Evolutionary conservation across 1,139 yeast genomes (phyloP), one percentile per base, ranked within the genome.

Genomic region (Taphrina flavorubra): DNA sequence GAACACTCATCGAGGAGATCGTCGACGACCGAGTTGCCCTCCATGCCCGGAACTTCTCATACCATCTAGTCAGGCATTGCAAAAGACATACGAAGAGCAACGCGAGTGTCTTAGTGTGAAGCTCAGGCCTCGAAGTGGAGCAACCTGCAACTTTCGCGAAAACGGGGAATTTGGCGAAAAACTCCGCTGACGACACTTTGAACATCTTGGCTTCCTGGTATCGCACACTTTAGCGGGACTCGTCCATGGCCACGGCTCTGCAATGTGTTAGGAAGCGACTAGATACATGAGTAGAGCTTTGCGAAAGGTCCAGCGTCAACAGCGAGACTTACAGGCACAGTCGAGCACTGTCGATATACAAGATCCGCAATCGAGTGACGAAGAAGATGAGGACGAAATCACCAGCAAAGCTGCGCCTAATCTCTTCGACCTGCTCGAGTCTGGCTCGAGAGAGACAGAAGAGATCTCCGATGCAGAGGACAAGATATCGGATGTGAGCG

Each of bases 1-100:
- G 63, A 57, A 44, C 68, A 58, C 40, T 57, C 68, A 37, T 65
- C 68, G 63, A 57, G 68, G 25, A 58, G 18, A 14, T 58, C 49
- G 44, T 65, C 68, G 13, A 57, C 55, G 16, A 56, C 37, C 34
- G 63, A 56, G 36, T 65, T 53, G 40, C 58, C 42, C 58, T 53
- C 58, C 58, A 53, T 53, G 2, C 36, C 14, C 37, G 49, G 37
- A 36, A 53, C 36, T 46, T 20, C 62, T 46, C 40, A 25, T 25
- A 25, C 31, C 31, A 25, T 25, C 31, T n/a, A n/a, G n/a, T n/a
- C n/a, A n/a, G n/a, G n/a, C n/a, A n/a, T n/a, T n/a, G n/a, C n/a
- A n/a, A n/a, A n/a, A n/a, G n/a, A n/a, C n/a, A n/a, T n/a, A n/a
- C n/a, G n/a, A n/a, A n/a, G n/a, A n/a, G 31, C 31, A 4, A 25